Conservation (phyloP, 2,329 filamentous ascomycete species). For the Monosporascus sp. region DNA sequence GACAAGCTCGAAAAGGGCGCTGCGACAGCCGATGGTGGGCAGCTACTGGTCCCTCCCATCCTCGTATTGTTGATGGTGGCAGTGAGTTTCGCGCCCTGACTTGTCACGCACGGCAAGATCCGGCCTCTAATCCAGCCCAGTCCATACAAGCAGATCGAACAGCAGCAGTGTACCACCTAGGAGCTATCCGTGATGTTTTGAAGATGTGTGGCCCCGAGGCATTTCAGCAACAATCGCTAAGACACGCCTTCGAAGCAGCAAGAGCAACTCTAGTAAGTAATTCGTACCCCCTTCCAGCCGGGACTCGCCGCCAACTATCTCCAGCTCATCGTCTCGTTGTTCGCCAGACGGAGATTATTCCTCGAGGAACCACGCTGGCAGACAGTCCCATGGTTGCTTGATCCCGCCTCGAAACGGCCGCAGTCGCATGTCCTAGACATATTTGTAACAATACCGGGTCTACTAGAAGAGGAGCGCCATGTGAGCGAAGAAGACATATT, state of each 20-base stretch:
- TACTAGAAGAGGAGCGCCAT: slow-evolving; percentile 7
- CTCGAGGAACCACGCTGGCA: slow-evolving; percentile 12
- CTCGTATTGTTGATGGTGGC: slow-evolving; percentile 14
- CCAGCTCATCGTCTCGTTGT: slow-evolving; percentile 11
- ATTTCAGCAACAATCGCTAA: slow-evolving; percentile 12
- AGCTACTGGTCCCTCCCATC: slow-evolving; percentile 9
- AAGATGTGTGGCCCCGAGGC: slow-evolving; percentile 10
- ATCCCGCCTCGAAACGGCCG: slow-evolving; percentile 8
- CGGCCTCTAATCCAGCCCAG: not conserved
- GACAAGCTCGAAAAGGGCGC: slow-evolving; percentile 8
- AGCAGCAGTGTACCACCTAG: slow-evolving; percentile 9
- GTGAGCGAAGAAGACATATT: slow-evolving; percentile 1
- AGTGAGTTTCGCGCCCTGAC: not conserved
- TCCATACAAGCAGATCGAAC: slow-evolving; percentile 11
- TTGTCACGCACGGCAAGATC: not conserved
- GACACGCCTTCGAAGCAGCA: slow-evolving; percentile 14
- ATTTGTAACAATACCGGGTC: slow-evolving; percentile 11
- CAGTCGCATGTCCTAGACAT: slow-evolving; percentile 13
- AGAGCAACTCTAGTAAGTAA: slow-evolving; percentile 11
- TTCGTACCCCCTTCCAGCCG: too few relatives aligned
- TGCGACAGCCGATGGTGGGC: slow-evolving; percentile 1
- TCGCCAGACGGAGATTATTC: slow-evolving; percentile 10
- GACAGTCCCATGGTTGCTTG: slow-evolving; percentile 9
- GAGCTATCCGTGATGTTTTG: slow-evolving; percentile 9
- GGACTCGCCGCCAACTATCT: not conserved